These are phyloP conservation scores for Diaporthe helianthi DNA, from an alignment of 2,329 filamentous ascomycete species.

Conservation along the genomic window DNA sequence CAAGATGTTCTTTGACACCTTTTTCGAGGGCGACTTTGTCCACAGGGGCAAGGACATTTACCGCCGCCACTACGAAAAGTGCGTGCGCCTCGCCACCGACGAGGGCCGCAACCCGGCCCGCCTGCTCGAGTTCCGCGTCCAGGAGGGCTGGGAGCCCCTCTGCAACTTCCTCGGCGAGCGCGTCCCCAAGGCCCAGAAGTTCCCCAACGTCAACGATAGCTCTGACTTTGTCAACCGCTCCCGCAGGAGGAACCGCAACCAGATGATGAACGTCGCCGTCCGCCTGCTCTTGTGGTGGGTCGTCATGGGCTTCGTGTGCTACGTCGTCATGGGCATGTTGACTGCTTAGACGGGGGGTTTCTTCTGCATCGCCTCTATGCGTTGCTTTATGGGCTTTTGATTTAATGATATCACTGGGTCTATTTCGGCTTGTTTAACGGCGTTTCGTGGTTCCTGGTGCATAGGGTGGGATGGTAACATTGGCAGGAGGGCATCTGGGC, in stretches of 20 bases:
- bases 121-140: constrained; percentile 36
- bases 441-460: neutral
- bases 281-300: constrained; percentile 37
- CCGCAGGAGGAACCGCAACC: constrained; percentile 38
- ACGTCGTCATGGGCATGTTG: constrained; percentile 35
- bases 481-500: neutral
- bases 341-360: constrained; percentile 6
- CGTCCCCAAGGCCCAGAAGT: constrained; percentile 36
- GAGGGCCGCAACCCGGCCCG: constrained; percentile 45
- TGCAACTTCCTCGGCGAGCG: constrained; percentile 35
- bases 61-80: constrained; percentile 40
- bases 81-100: constrained; percentile 46
- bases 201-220: constrained; percentile 36
- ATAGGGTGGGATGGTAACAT: no score
- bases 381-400: constrained; percentile 1
- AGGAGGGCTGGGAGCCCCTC: constrained; percentile 36
- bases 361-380: neutral
- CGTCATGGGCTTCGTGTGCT: constrained; percentile 34
- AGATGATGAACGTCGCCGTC: constrained; percentile 37
- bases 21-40: constrained; percentile 73
- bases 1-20: constrained; percentile 71
- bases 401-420: constrained; percentile 23
- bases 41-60: constrained; percentile 70
- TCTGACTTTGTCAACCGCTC: constrained; percentile 37
- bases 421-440: constrained; percentile 1